Evolutionary conservation across 331 rosid species (phyloP).

Genomic region (Spiraea crenata): DNA sequence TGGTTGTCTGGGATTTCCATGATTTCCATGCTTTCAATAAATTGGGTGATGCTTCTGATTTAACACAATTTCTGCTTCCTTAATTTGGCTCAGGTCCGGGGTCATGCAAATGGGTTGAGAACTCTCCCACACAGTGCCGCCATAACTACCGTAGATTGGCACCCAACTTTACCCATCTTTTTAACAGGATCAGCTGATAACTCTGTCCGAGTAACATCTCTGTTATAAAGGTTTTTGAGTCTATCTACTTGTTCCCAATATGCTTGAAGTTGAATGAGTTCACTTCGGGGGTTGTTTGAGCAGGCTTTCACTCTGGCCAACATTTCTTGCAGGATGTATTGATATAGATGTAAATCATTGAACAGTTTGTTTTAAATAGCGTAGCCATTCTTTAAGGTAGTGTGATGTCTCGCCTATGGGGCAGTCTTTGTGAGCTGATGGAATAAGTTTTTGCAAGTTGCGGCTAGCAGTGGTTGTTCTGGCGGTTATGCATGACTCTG

Average conservation of each 20-base stretch:
- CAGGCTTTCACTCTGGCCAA: neutral
- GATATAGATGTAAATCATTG: slow-evolving; percentile 7
- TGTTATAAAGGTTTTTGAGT: slow-evolving; percentile 3
- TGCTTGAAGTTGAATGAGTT: neutral
- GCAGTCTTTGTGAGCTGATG: neutral
- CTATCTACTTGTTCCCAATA: neutral
- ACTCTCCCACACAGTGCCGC: slow-evolving; percentile 52
- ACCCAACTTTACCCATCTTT: slow-evolving; percentile 51
- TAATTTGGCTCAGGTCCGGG: slow-evolving; percentile 37
- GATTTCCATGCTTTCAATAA: neutral
- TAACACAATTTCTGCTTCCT: neutral
- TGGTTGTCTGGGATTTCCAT: slow-evolving; percentile 3
- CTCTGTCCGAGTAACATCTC: slow-evolving; percentile 44
- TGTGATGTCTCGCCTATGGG: neutral
- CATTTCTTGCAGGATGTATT: neutral
- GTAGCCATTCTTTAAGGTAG: slow-evolving; percentile 3
- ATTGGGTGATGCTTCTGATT: neutral
- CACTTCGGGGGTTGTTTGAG: neutral
- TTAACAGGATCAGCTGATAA: slow-evolving; percentile 54
- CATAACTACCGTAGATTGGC: slow-evolving; percentile 59
- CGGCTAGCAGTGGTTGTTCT: too few relatives aligned
- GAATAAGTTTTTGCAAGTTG: neutral
- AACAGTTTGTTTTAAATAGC: slow-evolving; percentile 2
- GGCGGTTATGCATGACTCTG: too few relatives aligned
- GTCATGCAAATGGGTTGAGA: slow-evolving; percentile 37